These are phyloP conservation scores for Coniochaeta sp. DNA, from an alignment of 2,329 filamentous ascomycete species.

Conservation along the genomic window DNA sequence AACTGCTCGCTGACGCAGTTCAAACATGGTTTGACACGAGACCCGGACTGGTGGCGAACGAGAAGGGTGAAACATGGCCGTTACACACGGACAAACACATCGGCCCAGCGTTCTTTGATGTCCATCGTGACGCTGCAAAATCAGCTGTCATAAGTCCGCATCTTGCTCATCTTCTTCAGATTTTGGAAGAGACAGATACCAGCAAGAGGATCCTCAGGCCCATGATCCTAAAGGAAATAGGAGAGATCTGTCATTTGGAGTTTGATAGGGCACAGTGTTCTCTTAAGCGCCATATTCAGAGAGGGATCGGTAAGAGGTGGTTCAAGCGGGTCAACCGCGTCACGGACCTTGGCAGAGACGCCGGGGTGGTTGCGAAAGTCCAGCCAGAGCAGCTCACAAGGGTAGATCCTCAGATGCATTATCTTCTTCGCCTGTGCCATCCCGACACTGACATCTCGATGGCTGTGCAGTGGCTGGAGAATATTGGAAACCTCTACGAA, in stretches of 20 bases:
- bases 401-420: slow-evolving; percentile 32
- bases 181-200: slow-evolving; percentile 23
- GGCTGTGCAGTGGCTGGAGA: slow-evolving; percentile 32
- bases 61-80: too few relatives aligned
- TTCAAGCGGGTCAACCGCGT: slow-evolving; percentile 32
- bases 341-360: slow-evolving; percentile 26
- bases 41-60: too few relatives aligned
- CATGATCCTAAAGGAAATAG: slow-evolving; percentile 39
- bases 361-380: slow-evolving; percentile 30
- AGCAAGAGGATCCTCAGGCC: too few relatives aligned
- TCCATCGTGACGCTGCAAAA: too few relatives aligned
- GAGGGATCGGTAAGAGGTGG: slow-evolving; percentile 25
- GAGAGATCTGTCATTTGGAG: slow-evolving; percentile 37
- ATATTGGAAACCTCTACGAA: slow-evolving; percentile 29
- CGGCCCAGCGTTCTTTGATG: too few relatives aligned
- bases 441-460: slow-evolving; percentile 24
- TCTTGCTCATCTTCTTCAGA: slow-evolving; percentile 27
- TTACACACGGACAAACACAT: too few relatives aligned
- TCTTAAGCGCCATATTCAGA: slow-evolving; percentile 34
- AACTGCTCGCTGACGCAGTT: too few relatives aligned
- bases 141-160: slow-evolving; percentile 32
- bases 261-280: slow-evolving; percentile 28
- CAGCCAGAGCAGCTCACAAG: slow-evolving; percentile 30
- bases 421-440: slow-evolving; percentile 37
- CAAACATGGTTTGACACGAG: too few relatives aligned